Evolutionary conservation across 352 stramenopile genomes (phyloP), one percentile per base, ranked within the genome.

Genomic region (Achlya hypogyna): DNA sequence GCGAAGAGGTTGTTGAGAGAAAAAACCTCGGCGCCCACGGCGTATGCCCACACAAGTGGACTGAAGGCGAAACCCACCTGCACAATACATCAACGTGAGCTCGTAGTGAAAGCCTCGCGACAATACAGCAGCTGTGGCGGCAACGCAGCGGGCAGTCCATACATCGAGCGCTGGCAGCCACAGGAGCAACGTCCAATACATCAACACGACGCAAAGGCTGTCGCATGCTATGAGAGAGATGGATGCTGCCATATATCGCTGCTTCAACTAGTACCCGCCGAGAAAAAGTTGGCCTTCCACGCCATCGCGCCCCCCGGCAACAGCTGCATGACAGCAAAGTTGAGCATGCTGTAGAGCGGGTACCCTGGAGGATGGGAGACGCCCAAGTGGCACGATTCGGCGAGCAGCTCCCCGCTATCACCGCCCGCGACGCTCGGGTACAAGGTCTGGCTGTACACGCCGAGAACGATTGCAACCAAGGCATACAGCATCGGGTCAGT

Each of bases 1-100:
- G 87, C 74, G 32, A 98, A 96, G 0, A 96, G 70, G 53, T 98
- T 98, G 72, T 98, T 98, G n/a, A 98, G 78, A 5, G 94, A 87
- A 73, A 98, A 98, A 14, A 98, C 96, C 79, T 98, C 96, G 35
- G 94, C 87, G 8, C 90, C 87, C 34, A 94, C 83, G 1, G 90
- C 88, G 72, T 98, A 98, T 58, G 93, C 93, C 96, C 96, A 98
- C 10, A 96, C 84, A 22, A 98, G 74, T 25, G 93, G 91, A 10
- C 87, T 97, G 63, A 97, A 97, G n/a, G 89, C 82, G 69, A 93
- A 97, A 3, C 96, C 62, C 20, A 79, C 77, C 76, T 83, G 77
- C 25, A 5, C 56, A 53, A 23, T 47, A 27, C 54, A 23, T 38
- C 68, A 4, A 28, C 4, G 28, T 53, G 51, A 20, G 12, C 63